A percentile compares a stretch with the other conserved stretches of the same genome.
Conservation (phyloP, 345 rosid species). For the Eucalyptus paniculata region DNA sequence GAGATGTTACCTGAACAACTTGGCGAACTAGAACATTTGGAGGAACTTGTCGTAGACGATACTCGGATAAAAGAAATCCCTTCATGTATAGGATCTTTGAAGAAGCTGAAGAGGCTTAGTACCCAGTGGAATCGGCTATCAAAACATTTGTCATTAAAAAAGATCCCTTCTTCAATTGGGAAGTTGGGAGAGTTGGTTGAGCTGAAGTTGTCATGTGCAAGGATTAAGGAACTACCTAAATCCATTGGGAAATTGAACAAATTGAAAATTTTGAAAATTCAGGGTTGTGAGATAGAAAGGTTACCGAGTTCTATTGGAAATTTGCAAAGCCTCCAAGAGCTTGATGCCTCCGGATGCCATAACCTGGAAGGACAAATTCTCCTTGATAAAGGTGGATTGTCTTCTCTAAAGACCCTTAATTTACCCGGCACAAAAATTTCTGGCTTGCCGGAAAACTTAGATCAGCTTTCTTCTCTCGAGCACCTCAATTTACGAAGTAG, state of each 20-base stretch:
- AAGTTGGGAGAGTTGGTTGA: neutral
- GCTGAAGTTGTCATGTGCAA: rapidly evolving
- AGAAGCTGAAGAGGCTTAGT: too few species aligned
- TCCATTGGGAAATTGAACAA: neutral
- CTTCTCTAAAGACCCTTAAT: too few species aligned
- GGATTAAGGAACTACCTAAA: rapidly evolving
- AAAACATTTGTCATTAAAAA: too few species aligned
- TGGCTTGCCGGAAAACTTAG: too few species aligned
- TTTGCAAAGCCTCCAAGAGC: too few species aligned
- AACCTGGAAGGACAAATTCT: rapidly evolving
- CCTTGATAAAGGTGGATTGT: rapidly evolving
- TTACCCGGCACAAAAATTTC: rapidly evolving
- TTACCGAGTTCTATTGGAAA: too few species aligned
- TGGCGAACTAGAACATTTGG: neutral
- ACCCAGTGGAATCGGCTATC: too few species aligned
- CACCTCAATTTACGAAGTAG: rapidly evolving
- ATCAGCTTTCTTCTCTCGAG: too few species aligned
- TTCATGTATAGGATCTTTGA: rapidly evolving
- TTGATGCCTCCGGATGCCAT: rapidly evolving
- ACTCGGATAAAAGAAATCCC: neutral
- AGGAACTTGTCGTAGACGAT: neutral
- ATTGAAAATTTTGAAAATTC: too few species aligned
- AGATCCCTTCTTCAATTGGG: too few species aligned
- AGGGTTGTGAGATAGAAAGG: rapidly evolving
- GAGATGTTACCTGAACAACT: too few species aligned